Base-by-base conservation (phyloP, 2,329 filamentous ascomycete species). In the Drechslerella dactyloides region DNA sequence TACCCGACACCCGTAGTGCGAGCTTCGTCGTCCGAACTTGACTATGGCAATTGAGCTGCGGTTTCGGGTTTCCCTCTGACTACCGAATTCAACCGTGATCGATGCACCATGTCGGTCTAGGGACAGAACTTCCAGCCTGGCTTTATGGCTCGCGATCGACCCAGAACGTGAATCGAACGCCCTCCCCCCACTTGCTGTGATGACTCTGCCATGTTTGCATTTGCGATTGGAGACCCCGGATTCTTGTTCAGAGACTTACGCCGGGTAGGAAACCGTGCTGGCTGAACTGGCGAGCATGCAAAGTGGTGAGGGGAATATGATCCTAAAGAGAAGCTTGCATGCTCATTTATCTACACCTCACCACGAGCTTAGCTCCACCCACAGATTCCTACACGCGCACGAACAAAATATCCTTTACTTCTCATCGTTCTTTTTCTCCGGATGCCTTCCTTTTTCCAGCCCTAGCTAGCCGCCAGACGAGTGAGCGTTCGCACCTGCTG, bases 171-270 rank as follows among this genome's bases (percentile, higher is more conserved):
- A 50, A 64, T 53, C n/a, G n/a, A n/a, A n/a, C n/a, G n/a, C n/a
- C 58, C 65, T 58, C 59, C 65, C 65, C 65, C 65, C 65, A 70
- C 65, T 63, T 55, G 8, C 58, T 46, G 42, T 50, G 33, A 69
- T 58, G 44, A 21, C 19, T 48, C 44, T 44, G 44, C 44, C 40
- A 50, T 64, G 50, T 42, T 56, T 44, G 52, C 30, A 52, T 56
- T 44, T 42, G 58, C 19, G 55, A 17, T 52, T 17, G 33, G 52
- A 59, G 60, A 65, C 68, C 68, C 68, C 60, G 54, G 60, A 65
- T 72, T 57, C 51, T 61, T 13, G 48, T 50, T 42, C 56, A 62
- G 42, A 44, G 56, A 61, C 60, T 57, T 54, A 54, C 46, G 23
- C 46, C 4, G 19, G 2, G 46, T n/a, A 48, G n/a, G 44, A 48